These are phyloP conservation scores for Spatholobus suberectus DNA, from an alignment of 306 rosid genomes.

Conservation along the genomic window DNA sequence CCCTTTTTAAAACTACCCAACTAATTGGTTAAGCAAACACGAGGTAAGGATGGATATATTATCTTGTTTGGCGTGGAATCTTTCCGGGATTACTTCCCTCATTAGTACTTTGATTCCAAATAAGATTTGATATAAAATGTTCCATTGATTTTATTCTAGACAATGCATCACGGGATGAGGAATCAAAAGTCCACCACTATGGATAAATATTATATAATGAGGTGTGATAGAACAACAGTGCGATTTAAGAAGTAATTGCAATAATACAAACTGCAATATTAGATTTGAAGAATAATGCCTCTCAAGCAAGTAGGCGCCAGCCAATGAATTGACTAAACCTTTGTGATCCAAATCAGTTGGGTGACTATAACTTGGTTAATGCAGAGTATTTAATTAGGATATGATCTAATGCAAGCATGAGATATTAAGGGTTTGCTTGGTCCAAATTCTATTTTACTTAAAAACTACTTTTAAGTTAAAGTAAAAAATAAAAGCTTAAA, in stretches of 20 bases:
- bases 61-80: conserved; percentile 36
- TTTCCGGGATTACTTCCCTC: conserved; percentile 1
- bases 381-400: background rate
- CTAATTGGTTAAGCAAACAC: conserved; percentile 21
- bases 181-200: conserved; percentile 43
- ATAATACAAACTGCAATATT: background rate
- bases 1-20: conserved; percentile 23
- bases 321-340: background rate
- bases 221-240: background rate
- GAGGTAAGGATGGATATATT: conserved; percentile 16
- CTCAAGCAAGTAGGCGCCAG: background rate
- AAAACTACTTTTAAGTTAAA: too few species aligned
- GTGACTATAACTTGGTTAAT: background rate
- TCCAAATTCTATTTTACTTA: too few species aligned
- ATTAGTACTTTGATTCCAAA: background rate
- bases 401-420: background rate
- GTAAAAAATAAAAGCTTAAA: too few species aligned
- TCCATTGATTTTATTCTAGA: conserved; percentile 55
- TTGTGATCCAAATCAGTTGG: background rate
- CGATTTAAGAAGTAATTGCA: background rate
- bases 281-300: conserved; percentile 11
- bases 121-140: conserved; percentile 23
- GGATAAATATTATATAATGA: conserved; percentile 9
- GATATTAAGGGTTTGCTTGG: too few species aligned
- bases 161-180: conserved; percentile 52